Conservation (phyloP, 140 eudicot species). For the Oenanthe javanica region DNA sequence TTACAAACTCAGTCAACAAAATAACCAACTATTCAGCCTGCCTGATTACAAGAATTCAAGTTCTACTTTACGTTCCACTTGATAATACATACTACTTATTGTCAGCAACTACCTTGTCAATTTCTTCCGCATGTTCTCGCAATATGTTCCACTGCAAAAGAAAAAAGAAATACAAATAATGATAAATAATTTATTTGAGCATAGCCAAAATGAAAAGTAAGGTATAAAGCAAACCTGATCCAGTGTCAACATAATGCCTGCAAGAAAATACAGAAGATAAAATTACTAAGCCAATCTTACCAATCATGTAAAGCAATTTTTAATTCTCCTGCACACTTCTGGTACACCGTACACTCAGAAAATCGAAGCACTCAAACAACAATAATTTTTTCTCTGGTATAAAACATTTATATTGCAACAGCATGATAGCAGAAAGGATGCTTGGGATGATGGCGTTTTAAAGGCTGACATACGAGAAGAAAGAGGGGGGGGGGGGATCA, state of each 20-base stretch:
- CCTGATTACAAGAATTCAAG: background rate
- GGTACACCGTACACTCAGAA: background rate
- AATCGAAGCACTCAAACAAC: background rate
- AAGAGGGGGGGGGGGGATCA: background rate
- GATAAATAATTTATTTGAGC: no score
- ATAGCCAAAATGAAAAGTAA: background rate
- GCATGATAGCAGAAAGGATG: background rate
- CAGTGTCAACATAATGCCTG: conserved; percentile 29
- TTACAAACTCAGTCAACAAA: background rate
- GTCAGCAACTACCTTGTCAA: conserved; percentile 55
- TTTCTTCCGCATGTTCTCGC: conserved; percentile 60
- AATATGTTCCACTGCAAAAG: conserved; percentile 66
- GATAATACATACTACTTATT: conserved; percentile 4
- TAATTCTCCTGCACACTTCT: background rate
- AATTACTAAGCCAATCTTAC: background rate
- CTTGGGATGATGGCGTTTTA: background rate
- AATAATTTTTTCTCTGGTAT: background rate
- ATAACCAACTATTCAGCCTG: background rate
- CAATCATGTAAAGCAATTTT: background rate
- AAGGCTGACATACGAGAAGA: background rate
- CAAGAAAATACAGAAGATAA: background rate
- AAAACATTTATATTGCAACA: background rate
- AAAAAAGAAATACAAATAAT: background rate
- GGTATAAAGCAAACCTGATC: conserved; percentile 24
- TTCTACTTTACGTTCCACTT: background rate